phyloP scores from a whole-genome alignment of 768 basidiomycete species.

The Boletus eberwhitei region DNA sequence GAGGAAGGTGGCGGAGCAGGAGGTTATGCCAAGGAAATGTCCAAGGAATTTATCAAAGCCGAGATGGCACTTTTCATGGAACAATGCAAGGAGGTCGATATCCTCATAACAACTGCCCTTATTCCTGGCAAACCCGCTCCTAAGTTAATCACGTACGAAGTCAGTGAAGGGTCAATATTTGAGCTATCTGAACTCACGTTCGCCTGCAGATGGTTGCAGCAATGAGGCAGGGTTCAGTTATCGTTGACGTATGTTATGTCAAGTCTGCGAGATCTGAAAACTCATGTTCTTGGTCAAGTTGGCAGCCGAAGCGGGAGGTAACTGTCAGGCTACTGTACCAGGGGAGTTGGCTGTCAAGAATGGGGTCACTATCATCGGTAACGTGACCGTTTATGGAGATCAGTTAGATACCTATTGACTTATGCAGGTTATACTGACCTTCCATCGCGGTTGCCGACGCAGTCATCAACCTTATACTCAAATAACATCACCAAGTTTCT shows the following conservation, averaged over 20 bases:
- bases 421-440: slow-evolving; percentile 74
- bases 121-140: slow-evolving; percentile 88
- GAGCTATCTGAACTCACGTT: slow-evolving; percentile 6
- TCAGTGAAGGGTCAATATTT: slow-evolving; percentile 7
- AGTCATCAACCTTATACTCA: slow-evolving; percentile 85
- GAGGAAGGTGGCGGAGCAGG: slow-evolving; percentile 83
- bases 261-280: neutral
- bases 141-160: slow-evolving; percentile 74
- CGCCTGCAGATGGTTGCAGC: slow-evolving; percentile 64
- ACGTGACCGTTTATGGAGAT: slow-evolving; percentile 7
- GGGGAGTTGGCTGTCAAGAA: slow-evolving; percentile 65
- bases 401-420: neutral
- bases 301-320: slow-evolving; percentile 88
- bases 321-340: slow-evolving; percentile 78
- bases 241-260: slow-evolving; percentile 56
- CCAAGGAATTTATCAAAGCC: slow-evolving; percentile 83
- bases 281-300: slow-evolving; percentile 24
- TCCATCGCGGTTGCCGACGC: slow-evolving; percentile 84
- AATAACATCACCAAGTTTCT: slow-evolving; percentile 92
- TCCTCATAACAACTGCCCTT: slow-evolving; percentile 82
- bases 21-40: slow-evolving; percentile 90
- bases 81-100: slow-evolving; percentile 87
- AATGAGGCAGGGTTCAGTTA: slow-evolving; percentile 91
- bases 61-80: slow-evolving; percentile 88
- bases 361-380: slow-evolving; percentile 84